Conservation (phyloP, 331 rosid species). For the Malus hybrid region DNA sequence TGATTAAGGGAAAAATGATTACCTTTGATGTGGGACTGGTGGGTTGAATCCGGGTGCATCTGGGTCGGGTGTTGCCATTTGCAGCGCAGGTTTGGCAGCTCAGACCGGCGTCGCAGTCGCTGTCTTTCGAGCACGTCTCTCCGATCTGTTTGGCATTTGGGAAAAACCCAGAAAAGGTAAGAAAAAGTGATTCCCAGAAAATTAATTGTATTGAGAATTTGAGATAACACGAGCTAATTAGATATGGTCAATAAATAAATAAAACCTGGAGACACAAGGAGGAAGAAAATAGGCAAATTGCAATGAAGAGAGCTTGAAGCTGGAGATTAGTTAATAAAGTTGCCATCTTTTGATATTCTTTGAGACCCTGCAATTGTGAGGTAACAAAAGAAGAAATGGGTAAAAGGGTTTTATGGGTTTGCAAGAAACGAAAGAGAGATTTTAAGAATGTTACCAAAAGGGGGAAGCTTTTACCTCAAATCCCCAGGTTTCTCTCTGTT, state of each 20-base stretch:
- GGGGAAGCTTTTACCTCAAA: neutral
- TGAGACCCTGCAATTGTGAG: conserved; percentile 30
- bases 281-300: conserved; percentile 38
- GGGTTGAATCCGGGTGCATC: conserved; percentile 73
- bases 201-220: neutral
- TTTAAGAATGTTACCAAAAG: neutral
- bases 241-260: neutral
- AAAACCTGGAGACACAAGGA: conserved; percentile 53
- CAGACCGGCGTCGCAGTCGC: conserved; percentile 62
- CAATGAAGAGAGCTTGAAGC: conserved; percentile 34
- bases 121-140: conserved; percentile 64
- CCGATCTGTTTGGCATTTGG: conserved; percentile 52
- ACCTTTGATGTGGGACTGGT: conserved; percentile 55
- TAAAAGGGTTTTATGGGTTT: neutral
- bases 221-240: neutral
- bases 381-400: neutral
- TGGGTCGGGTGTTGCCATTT: conserved; percentile 79
- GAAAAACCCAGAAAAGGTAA: conserved; percentile 8
- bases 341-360: neutral
- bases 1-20: neutral
- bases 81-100: conserved; percentile 63
- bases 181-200: neutral
- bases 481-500: neutral
- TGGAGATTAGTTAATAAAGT: conserved; percentile 7
- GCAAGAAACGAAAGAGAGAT: neutral